These are phyloP conservation scores for Podospora pseudopauciseta DNA, from an alignment of 495 filamentous ascomycete species.

Conservation along the genomic window DNA sequence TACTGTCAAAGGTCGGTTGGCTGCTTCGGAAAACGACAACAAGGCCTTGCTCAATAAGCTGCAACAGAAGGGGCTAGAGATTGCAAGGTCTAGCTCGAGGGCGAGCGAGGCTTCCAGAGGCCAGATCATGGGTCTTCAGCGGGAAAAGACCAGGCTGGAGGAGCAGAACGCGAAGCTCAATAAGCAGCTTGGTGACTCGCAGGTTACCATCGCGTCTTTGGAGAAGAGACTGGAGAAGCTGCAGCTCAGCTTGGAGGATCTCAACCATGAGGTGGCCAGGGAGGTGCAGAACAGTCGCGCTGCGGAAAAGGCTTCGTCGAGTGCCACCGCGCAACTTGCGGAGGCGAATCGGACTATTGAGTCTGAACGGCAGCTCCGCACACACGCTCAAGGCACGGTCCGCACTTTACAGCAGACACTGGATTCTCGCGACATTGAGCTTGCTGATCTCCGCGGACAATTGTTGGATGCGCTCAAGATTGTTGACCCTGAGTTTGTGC, in stretches of 20 bases:
- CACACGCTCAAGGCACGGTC: slow-evolving; percentile 80
- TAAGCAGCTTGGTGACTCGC: slow-evolving; percentile 83
- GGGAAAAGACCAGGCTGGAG: slow-evolving; percentile 79
- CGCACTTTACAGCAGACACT: slow-evolving; percentile 74
- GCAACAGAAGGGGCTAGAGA: slow-evolving; percentile 96
- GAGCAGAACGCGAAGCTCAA: slow-evolving; percentile 77
- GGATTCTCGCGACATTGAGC: slow-evolving; percentile 72
- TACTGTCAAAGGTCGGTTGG: slow-evolving; percentile 83
- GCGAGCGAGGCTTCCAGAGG: slow-evolving; percentile 80
- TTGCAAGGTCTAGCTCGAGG: slow-evolving; percentile 82
- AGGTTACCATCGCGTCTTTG: slow-evolving; percentile 75
- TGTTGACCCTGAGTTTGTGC: slow-evolving; percentile 69
- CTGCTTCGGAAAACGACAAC: slow-evolving; percentile 96
- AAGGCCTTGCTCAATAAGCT: slow-evolving; percentile 92
- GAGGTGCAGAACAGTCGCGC: slow-evolving; percentile 89
- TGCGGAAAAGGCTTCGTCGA: slow-evolving; percentile 88
- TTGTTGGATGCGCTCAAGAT: slow-evolving; percentile 78
- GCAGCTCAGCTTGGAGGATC: slow-evolving; percentile 80
- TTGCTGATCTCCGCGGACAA: slow-evolving; percentile 73
- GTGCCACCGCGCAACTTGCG: slow-evolving; percentile 73
- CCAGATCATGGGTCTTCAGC: slow-evolving; percentile 70
- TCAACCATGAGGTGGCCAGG: slow-evolving; percentile 86
- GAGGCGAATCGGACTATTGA: slow-evolving; percentile 88
- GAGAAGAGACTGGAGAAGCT: slow-evolving; percentile 98
- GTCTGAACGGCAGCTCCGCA: slow-evolving; percentile 80